phyloP scores from a whole-genome alignment of 805 yeast species.

The Scheffersomyces stipitis region DNA sequence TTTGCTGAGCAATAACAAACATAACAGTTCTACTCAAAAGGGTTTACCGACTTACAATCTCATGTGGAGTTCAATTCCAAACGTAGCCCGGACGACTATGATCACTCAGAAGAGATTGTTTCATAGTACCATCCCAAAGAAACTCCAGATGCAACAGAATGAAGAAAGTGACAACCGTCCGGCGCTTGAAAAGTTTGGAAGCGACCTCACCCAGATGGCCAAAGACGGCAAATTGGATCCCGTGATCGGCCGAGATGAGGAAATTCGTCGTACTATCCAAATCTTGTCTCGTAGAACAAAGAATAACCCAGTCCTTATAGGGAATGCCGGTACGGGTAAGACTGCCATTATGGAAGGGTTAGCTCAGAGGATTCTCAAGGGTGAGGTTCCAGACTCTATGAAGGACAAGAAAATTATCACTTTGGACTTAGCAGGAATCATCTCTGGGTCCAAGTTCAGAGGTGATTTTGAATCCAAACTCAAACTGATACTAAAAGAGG shows the following conservation, averaged over 20 bases:
- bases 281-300: constrained; percentile 89
- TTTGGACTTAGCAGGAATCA: constrained; percentile 82
- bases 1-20: no score
- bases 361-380: constrained; percentile 87
- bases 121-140: constrained; percentile 18
- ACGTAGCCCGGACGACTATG: no score
- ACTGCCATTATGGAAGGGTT: constrained; percentile 96
- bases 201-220: constrained; percentile 84
- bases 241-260: constrained; percentile 95
- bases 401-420: constrained; percentile 82
- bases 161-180: constrained; percentile 54
- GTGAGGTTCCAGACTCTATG: constrained; percentile 94
- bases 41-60: no score
- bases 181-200: constrained; percentile 82
- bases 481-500: constrained; percentile 77
- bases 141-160: constrained; percentile 42
- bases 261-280: constrained; percentile 89
- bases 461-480: constrained; percentile 95
- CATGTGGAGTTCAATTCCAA: no score
- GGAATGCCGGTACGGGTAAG: constrained; percentile 98
- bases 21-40: no score
- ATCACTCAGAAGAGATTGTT: no score
- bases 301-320: constrained; percentile 92
- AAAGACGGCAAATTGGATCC: constrained; percentile 91
- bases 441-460: constrained; percentile 92